Base-by-base conservation (phyloP, 768 basidiomycete genomes). In the Termitomyces sp. region DNA sequence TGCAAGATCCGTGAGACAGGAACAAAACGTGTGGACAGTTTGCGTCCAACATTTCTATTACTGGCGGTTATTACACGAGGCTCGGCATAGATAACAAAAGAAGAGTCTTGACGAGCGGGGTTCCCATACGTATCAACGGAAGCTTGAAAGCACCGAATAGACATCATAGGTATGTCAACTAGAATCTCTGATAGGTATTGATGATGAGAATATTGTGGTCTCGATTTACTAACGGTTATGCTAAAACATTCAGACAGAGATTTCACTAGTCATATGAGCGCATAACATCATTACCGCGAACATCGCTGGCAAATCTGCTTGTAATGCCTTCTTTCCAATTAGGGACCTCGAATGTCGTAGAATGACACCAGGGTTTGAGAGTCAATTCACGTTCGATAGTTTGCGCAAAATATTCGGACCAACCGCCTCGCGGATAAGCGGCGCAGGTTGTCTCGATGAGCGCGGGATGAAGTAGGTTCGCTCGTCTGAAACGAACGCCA, bases 341-440 rank as follows among this genome's bases (percentile, higher is more conserved):
- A 9, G 79, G 75, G 5, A 72, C 61, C 61, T 80, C 80, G 59
- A 80, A 81, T 32, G 76, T 72, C 34, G 75, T 65, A n/a, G 73
- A 72, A 65, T 80, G 78, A 65, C 76, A 79, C 79, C 79, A 81
- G 31, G 77, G 79, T 62, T 81, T 80, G 47, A 75, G 66, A 29
- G 63, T 32, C 39, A 79, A 67, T 65, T 82, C 79, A 58, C 70
- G 71, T 65, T 78, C 75, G 59, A 82, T 72, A 34, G 75, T 74
- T 20, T 60, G 53, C 6, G 71, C 74, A 56, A 81, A 81, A 57
- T 71, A 68, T 60, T 74, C 69, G 4, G 75, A 73, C 79, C 80
- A 81, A n/a, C 72, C 72, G 27, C 68, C 67, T 37, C 79, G 73
- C 39, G 79, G 77, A 63, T 71, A 79, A 7, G 67, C 70, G 8